phyloP scores from a whole-genome alignment of 192 early-diverging fungal genomes.

The Cetraspora pellucida region DNA sequence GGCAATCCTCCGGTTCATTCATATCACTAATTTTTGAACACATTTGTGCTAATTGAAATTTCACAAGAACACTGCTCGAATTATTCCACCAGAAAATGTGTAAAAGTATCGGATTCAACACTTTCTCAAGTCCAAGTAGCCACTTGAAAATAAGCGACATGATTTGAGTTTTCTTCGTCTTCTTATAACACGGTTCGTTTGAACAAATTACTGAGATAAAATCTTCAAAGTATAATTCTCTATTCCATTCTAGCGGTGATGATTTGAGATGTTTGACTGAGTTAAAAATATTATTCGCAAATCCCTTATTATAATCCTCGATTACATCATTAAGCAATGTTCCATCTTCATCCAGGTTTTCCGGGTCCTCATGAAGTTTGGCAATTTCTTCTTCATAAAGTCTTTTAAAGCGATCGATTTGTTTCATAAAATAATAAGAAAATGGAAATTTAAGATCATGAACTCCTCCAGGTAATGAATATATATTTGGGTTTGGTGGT shows the following conservation, averaged over 20 bases:
- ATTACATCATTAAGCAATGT: slow-evolving; percentile 12
- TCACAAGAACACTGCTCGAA: neutral
- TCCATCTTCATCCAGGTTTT: slow-evolving; percentile 12
- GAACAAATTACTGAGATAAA: slow-evolving; percentile 19
- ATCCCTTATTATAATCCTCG: neutral
- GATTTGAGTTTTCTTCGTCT: neutral
- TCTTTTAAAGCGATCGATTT: slow-evolving; percentile 31
- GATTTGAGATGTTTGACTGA: neutral
- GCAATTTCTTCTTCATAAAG: slow-evolving; percentile 6
- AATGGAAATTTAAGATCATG: slow-evolving; percentile 27
- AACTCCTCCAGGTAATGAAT: neutral
- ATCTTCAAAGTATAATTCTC: slow-evolving; percentile 29
- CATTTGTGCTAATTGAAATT: slow-evolving; percentile 13
- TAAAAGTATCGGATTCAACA: slow-evolving; percentile 23
- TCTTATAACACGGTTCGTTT: neutral
- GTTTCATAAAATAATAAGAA: slow-evolving; percentile 31
- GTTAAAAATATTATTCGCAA: slow-evolving; percentile 5
- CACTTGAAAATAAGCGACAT: slow-evolving; percentile 6
- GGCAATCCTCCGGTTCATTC: neutral
- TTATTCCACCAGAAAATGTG: slow-evolving; percentile 34
- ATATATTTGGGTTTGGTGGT: slow-evolving; percentile 14
- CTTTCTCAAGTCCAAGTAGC: slow-evolving; percentile 8
- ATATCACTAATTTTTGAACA: neutral
- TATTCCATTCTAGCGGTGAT: neutral
- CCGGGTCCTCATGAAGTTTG: slow-evolving; percentile 8